Evolutionary conservation across 2,329 filamentous ascomycete genomes (phyloP).

Genomic region (Fusarium tanahbumbuense): DNA sequence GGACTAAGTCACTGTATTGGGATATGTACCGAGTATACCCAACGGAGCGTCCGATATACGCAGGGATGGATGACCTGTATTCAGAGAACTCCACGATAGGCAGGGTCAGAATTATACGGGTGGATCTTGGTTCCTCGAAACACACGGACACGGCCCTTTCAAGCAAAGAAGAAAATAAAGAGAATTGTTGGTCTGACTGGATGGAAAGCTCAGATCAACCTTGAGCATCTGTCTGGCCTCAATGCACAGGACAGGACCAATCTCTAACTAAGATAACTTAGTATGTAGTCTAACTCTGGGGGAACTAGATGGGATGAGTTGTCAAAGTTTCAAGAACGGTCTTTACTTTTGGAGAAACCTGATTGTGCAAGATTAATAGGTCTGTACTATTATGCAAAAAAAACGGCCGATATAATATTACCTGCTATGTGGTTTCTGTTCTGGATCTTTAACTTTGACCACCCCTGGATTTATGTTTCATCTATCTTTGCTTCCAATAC

Average conservation of each 20-base stretch:
- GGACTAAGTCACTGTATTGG: slow-evolving; percentile 10
- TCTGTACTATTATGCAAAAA: slow-evolving; percentile 28
- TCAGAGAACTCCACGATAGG: slow-evolving; percentile 9
- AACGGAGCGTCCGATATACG: slow-evolving; percentile 30
- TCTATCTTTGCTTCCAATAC: neutral
- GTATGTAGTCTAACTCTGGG: slow-evolving; percentile 8
- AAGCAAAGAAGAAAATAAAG: neutral
- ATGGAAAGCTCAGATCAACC: slow-evolving; percentile 33
- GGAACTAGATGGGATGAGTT: slow-evolving; percentile 40
- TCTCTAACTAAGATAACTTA: neutral
- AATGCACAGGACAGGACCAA: slow-evolving; percentile 8
- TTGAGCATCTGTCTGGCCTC: slow-evolving; percentile 16
- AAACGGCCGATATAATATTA: slow-evolving; percentile 10
- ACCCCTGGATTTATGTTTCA: slow-evolving; percentile 1
- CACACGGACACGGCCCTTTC: neutral
- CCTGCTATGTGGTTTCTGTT: neutral
- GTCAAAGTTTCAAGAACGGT: slow-evolving; percentile 27
- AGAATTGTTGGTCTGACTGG: slow-evolving; percentile 3
- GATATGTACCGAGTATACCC: slow-evolving; percentile 12
- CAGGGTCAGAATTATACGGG: slow-evolving; percentile 3
- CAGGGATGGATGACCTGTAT: slow-evolving; percentile 26
- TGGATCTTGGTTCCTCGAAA: slow-evolving; percentile 3
- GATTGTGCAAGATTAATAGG: slow-evolving; percentile 36
- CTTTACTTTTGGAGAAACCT: slow-evolving; percentile 18
- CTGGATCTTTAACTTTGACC: neutral